Percentiles rank a stretch among this genome's conserved stretches.
Evolutionary conservation across 2,329 filamentous ascomycete species (phyloP).

Genomic region (Chrysosporium keratinophilum): DNA sequence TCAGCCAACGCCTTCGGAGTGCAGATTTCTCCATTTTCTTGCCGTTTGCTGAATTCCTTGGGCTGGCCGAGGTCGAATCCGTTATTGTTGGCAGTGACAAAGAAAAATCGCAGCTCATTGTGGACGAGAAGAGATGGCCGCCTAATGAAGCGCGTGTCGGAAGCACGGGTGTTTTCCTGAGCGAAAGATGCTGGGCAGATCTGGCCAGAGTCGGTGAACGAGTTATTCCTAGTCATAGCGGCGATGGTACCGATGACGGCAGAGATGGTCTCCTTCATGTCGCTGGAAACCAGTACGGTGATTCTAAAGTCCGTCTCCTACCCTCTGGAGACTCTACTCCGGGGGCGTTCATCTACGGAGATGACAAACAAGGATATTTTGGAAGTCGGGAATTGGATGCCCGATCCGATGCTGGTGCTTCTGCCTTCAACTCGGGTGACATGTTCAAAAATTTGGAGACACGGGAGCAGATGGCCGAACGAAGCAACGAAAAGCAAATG

Average conservation of each 20-base stretch:
- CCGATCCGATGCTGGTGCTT: constrained; percentile 82
- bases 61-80: constrained; percentile 71
- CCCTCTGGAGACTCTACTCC: constrained; percentile 39
- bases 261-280: constrained; percentile 52
- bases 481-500: constrained; percentile 81
- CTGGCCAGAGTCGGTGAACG: constrained; percentile 63
- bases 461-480: constrained; percentile 86
- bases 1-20: constrained; percentile 82
- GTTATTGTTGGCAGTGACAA: constrained; percentile 82
- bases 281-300: constrained; percentile 34
- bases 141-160: constrained; percentile 82
- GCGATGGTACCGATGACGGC: constrained; percentile 46
- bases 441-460: constrained; percentile 98
- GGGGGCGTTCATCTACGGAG: constrained; percentile 53
- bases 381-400: constrained; percentile 66
- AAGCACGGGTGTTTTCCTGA: constrained; percentile 87
- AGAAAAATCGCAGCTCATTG: constrained; percentile 81
- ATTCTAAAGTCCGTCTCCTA: constrained; percentile 49
- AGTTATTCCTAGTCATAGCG: constrained; percentile 48
- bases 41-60: constrained; percentile 90
- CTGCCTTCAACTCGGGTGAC: constrained; percentile 83
- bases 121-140: constrained; percentile 88
- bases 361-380: constrained; percentile 72
- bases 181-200: constrained; percentile 91
- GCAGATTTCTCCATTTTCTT: constrained; percentile 94